Conservation (phyloP, 768 basidiomycete species). For the Tricholoma bakamatsutake region DNA sequence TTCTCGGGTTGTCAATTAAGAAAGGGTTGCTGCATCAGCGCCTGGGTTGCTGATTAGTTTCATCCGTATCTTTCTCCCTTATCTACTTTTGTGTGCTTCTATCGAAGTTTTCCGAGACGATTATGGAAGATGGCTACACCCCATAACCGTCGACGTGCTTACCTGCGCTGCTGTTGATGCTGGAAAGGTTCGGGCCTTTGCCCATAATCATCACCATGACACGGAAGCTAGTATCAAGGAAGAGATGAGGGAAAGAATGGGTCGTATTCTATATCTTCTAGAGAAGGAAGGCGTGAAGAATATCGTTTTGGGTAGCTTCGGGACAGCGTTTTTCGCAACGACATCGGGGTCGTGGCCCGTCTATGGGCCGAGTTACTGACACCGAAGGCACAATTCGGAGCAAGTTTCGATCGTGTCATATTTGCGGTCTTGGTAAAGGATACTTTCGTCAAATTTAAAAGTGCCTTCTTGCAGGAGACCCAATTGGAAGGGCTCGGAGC, state of each 20-base stretch:
- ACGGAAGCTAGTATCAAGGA: conserved; percentile 37
- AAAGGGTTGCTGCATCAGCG: too few species aligned
- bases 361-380: conserved; percentile 66
- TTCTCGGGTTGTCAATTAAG: too few species aligned
- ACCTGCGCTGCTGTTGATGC: conserved; percentile 77
- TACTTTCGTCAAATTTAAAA: conserved; percentile 23
- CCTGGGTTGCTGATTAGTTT: too few species aligned
- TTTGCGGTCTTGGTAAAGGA: conserved; percentile 49
- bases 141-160: conserved; percentile 57
- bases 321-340: conserved; percentile 75
- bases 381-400: too few species aligned
- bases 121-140: conserved; percentile 46
- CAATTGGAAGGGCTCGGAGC: too few species aligned
- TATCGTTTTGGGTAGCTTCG: conserved; percentile 69
- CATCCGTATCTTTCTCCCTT: too few species aligned
- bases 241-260: conserved; percentile 69
- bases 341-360: conserved; percentile 47
- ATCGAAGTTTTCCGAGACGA: conserved; percentile 62
- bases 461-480: too few species aligned
- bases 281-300: conserved; percentile 52
- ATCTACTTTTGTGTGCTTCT: too few species aligned
- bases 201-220: too few species aligned
- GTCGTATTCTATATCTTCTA: conserved; percentile 56
- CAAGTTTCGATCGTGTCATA: conserved; percentile 56
- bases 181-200: too few species aligned